Percentiles rank a stretch among this genome's conserved stretches.
Conservation (phyloP, 257 asterid species). For the Fraxinus americana region DNA sequence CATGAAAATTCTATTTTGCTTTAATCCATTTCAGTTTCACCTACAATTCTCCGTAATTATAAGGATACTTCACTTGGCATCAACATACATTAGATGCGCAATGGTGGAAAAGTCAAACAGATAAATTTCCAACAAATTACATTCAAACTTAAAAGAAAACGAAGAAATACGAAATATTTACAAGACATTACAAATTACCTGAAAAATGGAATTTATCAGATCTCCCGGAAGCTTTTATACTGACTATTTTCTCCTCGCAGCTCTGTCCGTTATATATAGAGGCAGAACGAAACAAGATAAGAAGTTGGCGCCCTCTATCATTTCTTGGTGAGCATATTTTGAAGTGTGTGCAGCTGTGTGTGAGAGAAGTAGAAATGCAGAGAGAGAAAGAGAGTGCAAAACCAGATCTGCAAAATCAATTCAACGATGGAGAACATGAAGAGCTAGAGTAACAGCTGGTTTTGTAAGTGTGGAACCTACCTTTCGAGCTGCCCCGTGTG, state of each 20-base stretch:
- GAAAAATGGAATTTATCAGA: conserved; percentile 30
- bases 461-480: conserved; percentile 35
- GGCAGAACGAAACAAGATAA: conserved; percentile 10
- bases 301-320: conserved; percentile 26
- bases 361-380: conserved; percentile 22
- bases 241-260: neutral
- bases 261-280: conserved; percentile 15
- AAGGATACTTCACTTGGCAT: neutral
- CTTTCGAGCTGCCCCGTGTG: conserved; percentile 27
- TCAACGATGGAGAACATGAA: conserved; percentile 26
- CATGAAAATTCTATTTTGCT: conserved; percentile 5
- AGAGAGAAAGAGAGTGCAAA: conserved; percentile 5
- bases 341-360: conserved; percentile 21
- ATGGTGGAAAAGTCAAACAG: conserved; percentile 21
- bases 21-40: conserved; percentile 7
- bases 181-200: conserved; percentile 27
- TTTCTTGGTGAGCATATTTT: conserved; percentile 14
- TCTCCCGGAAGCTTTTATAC: conserved; percentile 23
- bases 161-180: neutral
- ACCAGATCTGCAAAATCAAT: conserved; percentile 45
- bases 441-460: conserved; percentile 53
- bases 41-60: conserved; percentile 27
- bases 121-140: conserved; percentile 15
- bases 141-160: neutral
- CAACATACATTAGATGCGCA: neutral